These are phyloP conservation scores for Metahyphopichia silvanorum DNA, from an alignment of 805 yeast species.

Conservation along the genomic window DNA sequence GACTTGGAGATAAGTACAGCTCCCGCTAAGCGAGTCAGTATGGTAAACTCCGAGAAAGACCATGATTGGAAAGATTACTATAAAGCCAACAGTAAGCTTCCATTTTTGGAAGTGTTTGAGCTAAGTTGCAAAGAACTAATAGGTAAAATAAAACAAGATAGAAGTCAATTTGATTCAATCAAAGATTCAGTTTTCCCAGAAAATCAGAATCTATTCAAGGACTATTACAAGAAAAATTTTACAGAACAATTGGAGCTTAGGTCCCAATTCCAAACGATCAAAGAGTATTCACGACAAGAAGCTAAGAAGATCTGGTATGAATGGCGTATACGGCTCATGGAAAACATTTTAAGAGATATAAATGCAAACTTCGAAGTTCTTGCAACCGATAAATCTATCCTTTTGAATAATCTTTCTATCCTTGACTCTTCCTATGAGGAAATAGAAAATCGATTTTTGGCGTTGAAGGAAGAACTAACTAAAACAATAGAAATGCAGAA, in stretches of 20 bases:
- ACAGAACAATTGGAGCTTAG: slow-evolving; percentile 40
- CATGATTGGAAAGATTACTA: slow-evolving; percentile 29
- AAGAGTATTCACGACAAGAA: slow-evolving; percentile 49
- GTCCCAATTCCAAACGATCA: slow-evolving; percentile 46
- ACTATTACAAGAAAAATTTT: slow-evolving; percentile 40
- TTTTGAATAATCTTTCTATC: slow-evolving; percentile 10
- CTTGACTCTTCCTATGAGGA: slow-evolving; percentile 10
- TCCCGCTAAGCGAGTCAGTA: slow-evolving; percentile 18
- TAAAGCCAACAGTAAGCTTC: slow-evolving; percentile 37
- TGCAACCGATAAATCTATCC: slow-evolving; percentile 13
- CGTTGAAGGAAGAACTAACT: slow-evolving; percentile 8
- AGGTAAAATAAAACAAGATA: slow-evolving; percentile 50
- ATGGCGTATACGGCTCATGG: slow-evolving; percentile 55
- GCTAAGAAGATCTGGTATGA: slow-evolving; percentile 59
- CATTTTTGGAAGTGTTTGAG: slow-evolving; percentile 46
- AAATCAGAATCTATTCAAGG: slow-evolving; percentile 48
- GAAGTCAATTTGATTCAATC: slow-evolving; percentile 42
- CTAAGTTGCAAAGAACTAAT: slow-evolving; percentile 53
- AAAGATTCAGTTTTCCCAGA: slow-evolving; percentile 44
- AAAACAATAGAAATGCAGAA: slow-evolving; percentile 8
- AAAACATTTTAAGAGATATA: slow-evolving; percentile 39
- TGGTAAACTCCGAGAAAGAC: slow-evolving; percentile 6
- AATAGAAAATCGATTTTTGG: slow-evolving; percentile 5
- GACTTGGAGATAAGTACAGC: slow-evolving; percentile 37
- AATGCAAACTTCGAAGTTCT: slow-evolving; percentile 16